These are phyloP conservation scores for Floccularia luteovirens DNA, from an alignment of 768 basidiomycete genomes.

Conservation along the genomic window DNA sequence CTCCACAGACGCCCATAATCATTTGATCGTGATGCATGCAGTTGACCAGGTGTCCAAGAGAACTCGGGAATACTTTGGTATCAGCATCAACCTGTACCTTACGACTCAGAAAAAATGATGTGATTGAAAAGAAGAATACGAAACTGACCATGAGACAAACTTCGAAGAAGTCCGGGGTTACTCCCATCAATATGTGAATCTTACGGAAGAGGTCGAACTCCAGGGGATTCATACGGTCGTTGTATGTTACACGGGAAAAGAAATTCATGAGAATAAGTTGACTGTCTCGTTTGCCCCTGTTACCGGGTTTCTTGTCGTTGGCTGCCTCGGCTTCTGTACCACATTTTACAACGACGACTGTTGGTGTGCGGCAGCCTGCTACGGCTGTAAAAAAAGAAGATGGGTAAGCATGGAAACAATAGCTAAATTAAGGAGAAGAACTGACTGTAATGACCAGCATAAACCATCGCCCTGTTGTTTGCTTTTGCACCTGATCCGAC, in stretches of 20 bases:
- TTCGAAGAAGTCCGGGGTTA: conserved; percentile 98
- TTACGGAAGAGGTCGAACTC: conserved; percentile 99
- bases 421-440: conserved; percentile 12
- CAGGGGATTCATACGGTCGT: conserved; percentile 96
- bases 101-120: conserved; percentile 3
- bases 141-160: conserved; percentile 87
- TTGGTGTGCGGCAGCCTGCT: conserved; percentile 88
- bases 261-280: conserved; percentile 99
- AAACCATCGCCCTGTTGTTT: conserved; percentile 95
- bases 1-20: conserved; percentile 99
- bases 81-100: conserved; percentile 90
- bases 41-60: conserved; percentile 87
- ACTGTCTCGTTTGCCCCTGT: conserved; percentile 97
- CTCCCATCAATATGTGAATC: conserved; percentile 94
- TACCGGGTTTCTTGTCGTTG: conserved; percentile 90
- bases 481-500: conserved; percentile 87
- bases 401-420: conserved; percentile 4
- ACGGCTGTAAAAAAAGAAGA: conserved; percentile 37
- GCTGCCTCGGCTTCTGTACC: conserved; percentile 82
- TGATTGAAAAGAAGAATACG: background rate
- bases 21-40: conserved; percentile 98
- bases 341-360: conserved; percentile 92
- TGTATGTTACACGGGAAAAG: conserved; percentile 97
- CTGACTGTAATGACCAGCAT: conserved; percentile 99
- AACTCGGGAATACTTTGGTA: conserved; percentile 90